Evolutionary conservation across 2,329 filamentous ascomycete genomes (phyloP), one percentile per base, ranked within the genome.

Genomic region (Pseudocercospora fijiensis): DNA sequence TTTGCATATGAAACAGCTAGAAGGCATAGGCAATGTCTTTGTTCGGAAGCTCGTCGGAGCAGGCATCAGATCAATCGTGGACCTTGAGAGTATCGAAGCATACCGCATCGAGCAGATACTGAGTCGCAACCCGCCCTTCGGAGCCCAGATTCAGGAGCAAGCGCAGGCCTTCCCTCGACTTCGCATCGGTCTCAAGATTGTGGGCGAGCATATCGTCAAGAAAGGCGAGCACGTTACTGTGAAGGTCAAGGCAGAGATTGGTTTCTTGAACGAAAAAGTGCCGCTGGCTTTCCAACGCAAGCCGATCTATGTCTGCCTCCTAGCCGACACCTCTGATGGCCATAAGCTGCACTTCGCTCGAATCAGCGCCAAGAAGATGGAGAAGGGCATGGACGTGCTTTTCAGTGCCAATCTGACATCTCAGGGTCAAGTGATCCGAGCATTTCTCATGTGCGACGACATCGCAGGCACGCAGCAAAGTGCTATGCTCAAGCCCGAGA

Each of bases 71-170:
- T 90, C 82, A 4, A 86, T 98, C 5, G 85, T 89, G 47, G 84
- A 86, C n/a, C 80, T 99, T 11, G 85, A 88, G 16, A 78, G 76
- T 6, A 82, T 86, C 13, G 88, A 94, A 37, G 81, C 88, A 26
- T 84, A 87, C 59, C 84, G 86, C 26, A 91, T 99, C 58, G 94
- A 98, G 71, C 84, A 87, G 55, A 78, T 92, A 24, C 76, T 96
- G 53, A 89, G 87, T 67, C 88, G 89, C 60, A 92, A 96, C 68
- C 91, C 92, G 0, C 92, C 94, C 0, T 96, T 90, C 73, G 95
- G 94, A 0, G 83, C 85, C 51, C 88, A 88, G 47, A 74, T 96
- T 47, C 78, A 90, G 13, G 85, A 86, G 11, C 80, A 82, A 20
- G 77, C 95, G 9, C 84, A 83, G 1, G 81, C 83, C 0, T 98